Base-by-base conservation (phyloP, 2,329 filamentous ascomycete species). In the Cryoendolithus antarcticus region DNA sequence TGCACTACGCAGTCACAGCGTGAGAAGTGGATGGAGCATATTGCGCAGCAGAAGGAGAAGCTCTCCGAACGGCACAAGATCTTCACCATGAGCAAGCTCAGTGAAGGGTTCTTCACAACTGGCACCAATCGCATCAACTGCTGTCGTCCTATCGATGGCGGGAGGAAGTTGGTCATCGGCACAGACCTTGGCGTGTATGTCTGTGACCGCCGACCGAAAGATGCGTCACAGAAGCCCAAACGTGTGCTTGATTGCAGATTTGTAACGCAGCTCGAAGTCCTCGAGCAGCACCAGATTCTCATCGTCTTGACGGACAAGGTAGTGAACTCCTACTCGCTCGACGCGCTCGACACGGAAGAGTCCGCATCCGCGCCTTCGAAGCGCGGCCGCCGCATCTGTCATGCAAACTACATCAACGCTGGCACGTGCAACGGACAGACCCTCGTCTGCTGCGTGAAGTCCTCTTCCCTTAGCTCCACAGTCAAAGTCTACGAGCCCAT, bases 401-500 rank as follows among this genome's bases (percentile, higher is more conserved):
- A 95, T 63, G 93, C 89, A 62, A 95, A 89, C 62, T 98, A 96
- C 67, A 98, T 98, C 77, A 94, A 93, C 64, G 83, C 86, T 11
- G 91, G 91, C 30, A 93, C 95, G 54, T 96, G 91, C 57, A 73
- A 95, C 43, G 88, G 91, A 28, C 77, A 91, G 45, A 91, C 96
- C 58, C 71, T 98, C 39, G 91, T 98, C 24, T 96, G 89, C 64
- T 93, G 86, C 51, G 91, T 96, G 55, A 96, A 94, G 67, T 93
- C 86, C 31, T 89, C 83, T 11, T 84, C 88, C 3, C 69, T 96
- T 27, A 94, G 86, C 38, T 93, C 86, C 9, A 96, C 89, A 2
- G 94, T 98, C 69, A 96, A 96, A 64, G 91, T 96, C n/a, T 96
- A 86, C 62, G 89, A 98, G 64, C 91, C 91, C 1, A 94, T 93